A percentile compares a stretch with the other conserved stretches of the same genome.
phyloP scores from a whole-genome alignment of 2,329 filamentous ascomycete genomes.

The Fusarium globosum region DNA sequence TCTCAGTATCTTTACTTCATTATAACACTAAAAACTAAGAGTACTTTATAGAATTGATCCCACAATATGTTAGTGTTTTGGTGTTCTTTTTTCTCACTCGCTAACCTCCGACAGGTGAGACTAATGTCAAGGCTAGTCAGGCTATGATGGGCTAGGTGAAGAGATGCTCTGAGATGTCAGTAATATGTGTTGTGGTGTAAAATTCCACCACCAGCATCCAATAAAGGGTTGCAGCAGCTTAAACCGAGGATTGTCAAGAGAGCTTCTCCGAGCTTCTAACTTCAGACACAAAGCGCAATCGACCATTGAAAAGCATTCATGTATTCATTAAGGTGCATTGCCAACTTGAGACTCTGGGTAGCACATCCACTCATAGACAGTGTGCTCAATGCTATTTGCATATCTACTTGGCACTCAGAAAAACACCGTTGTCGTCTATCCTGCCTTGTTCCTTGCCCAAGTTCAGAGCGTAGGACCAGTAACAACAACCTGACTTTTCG shows the following conservation, averaged over 20 bases:
- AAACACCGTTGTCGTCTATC: conserved; percentile 35
- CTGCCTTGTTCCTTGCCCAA: conserved; percentile 30
- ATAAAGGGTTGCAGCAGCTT: background rate
- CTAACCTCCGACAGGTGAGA: background rate
- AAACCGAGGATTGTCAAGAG: background rate
- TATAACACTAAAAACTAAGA: background rate
- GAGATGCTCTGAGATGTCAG: background rate
- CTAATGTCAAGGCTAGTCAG: background rate
- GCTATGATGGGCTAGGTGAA: conserved; percentile 49
- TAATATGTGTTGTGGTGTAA: background rate
- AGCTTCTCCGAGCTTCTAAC: background rate
- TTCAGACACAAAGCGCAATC: background rate
- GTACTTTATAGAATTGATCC: background rate
- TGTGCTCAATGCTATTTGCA: conserved; percentile 36
- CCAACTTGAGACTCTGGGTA: conserved; percentile 37
- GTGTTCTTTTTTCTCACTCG: background rate
- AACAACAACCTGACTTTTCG: conserved; percentile 14
- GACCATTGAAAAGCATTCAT: conserved; percentile 35
- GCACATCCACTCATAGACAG: conserved; percentile 39
- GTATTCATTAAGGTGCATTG: conserved; percentile 46
- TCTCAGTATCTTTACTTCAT: background rate
- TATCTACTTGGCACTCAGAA: conserved; percentile 36
- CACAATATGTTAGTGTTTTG: background rate
- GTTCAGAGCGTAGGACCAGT: conserved; percentile 22
- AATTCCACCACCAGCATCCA: background rate